Conservation (phyloP, 768 basidiomycete species). For the Tricholoma sp. region DNA sequence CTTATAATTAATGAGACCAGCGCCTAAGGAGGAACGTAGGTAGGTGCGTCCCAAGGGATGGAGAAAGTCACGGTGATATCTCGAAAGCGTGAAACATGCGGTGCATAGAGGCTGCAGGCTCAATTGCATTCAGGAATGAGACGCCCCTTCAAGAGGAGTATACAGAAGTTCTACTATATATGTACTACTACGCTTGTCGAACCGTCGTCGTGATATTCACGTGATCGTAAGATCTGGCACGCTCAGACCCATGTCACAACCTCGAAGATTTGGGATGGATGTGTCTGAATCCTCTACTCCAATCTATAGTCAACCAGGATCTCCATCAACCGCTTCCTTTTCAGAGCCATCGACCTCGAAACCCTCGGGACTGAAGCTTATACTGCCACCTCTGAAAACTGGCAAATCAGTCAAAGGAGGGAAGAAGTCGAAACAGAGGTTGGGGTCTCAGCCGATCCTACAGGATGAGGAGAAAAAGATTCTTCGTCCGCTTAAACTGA, state of each 20-base stretch:
- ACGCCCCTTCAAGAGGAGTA: not conserved
- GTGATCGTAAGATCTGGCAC: not conserved
- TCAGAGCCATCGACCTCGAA: conserved; percentile 22
- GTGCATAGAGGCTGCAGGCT: not conserved
- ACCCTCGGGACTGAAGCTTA: conserved; percentile 55
- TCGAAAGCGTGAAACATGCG: too few relatives aligned
- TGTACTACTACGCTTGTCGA: too few relatives aligned
- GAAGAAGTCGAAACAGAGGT: conserved; percentile 40
- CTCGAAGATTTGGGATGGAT: conserved; percentile 14
- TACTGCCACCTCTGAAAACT: conserved; percentile 61
- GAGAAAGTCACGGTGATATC: too few relatives aligned
- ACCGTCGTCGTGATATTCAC: not conserved
- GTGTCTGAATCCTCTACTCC: conserved; percentile 15
- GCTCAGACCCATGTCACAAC: conserved; percentile 2
- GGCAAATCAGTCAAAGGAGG: conserved; percentile 52
- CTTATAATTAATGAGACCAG: too few relatives aligned
- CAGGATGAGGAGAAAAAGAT: conserved; percentile 36
- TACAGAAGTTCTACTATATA: too few relatives aligned
- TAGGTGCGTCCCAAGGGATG: too few relatives aligned
- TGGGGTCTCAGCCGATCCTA: conserved; percentile 15
- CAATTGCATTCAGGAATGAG: not conserved
- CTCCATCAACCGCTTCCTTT: conserved; percentile 2
- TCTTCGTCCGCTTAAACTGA: conserved; percentile 64
- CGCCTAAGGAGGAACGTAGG: too few relatives aligned
- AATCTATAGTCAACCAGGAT: conserved; percentile 7